phyloP scores from a whole-genome alignment of 345 rosid genomes.

The Hibiscus mutabilis region DNA sequence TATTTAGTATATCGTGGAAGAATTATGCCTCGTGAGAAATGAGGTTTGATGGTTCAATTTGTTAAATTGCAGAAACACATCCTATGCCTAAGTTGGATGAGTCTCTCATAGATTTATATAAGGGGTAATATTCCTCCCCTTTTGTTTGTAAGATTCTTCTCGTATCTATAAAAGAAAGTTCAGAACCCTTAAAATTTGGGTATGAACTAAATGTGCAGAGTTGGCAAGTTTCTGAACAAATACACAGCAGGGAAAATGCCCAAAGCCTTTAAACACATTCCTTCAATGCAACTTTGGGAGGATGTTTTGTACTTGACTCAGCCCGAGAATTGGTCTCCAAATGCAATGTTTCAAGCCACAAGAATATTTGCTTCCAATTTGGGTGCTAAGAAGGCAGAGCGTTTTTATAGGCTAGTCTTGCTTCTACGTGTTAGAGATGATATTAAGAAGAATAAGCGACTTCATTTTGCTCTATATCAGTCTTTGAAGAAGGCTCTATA shows the following conservation, averaged over 20 bases:
- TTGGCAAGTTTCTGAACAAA: slow-evolving; percentile 66
- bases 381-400: slow-evolving; percentile 56
- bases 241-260: slow-evolving; percentile 87
- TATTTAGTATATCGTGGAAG: neutral
- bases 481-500: slow-evolving; percentile 68
- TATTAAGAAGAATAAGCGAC: slow-evolving; percentile 64
- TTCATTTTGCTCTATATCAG: slow-evolving; percentile 85
- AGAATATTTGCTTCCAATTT: slow-evolving; percentile 80
- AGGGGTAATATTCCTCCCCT: slow-evolving; percentile 41
- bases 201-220: slow-evolving; percentile 35
- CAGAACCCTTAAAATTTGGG: neutral
- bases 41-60: slow-evolving; percentile 4
- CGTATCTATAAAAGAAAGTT: neutral
- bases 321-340: slow-evolving; percentile 96
- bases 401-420: slow-evolving; percentile 66
- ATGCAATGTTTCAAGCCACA: slow-evolving; percentile 85
- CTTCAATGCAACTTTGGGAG: slow-evolving; percentile 75
- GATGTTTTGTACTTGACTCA: slow-evolving; percentile 78
- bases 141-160: neutral
- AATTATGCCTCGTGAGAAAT: neutral
- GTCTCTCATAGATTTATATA: slow-evolving; percentile 55
- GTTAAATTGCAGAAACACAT: slow-evolving; percentile 47
- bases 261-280: slow-evolving; percentile 71
- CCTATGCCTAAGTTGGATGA: slow-evolving; percentile 65
- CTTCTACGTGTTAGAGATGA: slow-evolving; percentile 94